A percentile compares a stretch with the other conserved stretches of the same genome.
phyloP scores from a whole-genome alignment of 345 rosid species.

The Populus davidiana region DNA sequence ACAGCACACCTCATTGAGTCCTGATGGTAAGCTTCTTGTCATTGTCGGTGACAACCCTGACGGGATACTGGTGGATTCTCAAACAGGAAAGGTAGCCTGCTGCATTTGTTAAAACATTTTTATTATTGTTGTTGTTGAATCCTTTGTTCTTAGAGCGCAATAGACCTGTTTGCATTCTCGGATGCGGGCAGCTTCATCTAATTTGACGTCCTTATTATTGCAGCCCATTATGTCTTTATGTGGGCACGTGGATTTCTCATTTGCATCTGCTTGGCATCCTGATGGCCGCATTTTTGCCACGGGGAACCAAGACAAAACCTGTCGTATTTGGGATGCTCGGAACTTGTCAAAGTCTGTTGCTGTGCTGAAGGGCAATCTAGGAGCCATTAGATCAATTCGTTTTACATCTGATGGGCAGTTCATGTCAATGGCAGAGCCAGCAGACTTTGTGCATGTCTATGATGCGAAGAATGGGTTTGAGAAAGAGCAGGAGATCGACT shows the following conservation, averaged over 20 bases:
- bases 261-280: constrained; percentile 70
- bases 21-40: constrained; percentile 47
- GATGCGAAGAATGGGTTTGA: constrained; percentile 50
- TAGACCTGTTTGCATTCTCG: not conserved
- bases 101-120: not conserved
- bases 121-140: not conserved
- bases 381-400: constrained; percentile 59
- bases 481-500: constrained; percentile 61
- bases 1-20: constrained; percentile 52
- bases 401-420: constrained; percentile 55
- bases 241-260: constrained; percentile 59
- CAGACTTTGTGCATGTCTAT: constrained; percentile 58
- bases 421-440: constrained; percentile 64
- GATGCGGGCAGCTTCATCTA: not conserved
- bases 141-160: not conserved
- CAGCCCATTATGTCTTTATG: constrained; percentile 37
- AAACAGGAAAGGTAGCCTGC: constrained; percentile 45
- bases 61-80: constrained; percentile 46
- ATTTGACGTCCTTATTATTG: constrained; percentile 22
- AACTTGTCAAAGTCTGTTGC: constrained; percentile 50
- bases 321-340: constrained; percentile 53
- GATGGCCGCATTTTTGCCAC: constrained; percentile 53
- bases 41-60: constrained; percentile 54
- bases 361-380: constrained; percentile 59
- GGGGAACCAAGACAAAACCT: constrained; percentile 66